Conservation (phyloP, 208 protist genomes). For the Wallacemonas sp. region DNA sequence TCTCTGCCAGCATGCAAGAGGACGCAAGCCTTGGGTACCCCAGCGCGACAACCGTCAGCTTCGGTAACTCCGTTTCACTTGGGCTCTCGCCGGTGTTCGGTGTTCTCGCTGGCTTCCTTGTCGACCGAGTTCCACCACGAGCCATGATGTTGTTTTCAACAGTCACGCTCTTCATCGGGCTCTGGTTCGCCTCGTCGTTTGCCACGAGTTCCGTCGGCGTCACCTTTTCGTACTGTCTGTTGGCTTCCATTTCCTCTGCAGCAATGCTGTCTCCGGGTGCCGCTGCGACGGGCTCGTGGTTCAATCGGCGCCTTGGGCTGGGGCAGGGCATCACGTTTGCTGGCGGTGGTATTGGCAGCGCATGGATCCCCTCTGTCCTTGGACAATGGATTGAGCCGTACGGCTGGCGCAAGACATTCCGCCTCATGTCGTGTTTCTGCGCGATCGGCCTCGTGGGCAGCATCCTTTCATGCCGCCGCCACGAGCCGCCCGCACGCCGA, state of each 20-base stretch:
- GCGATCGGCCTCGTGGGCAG: slow-evolving; percentile 68
- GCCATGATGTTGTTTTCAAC: slow-evolving; percentile 69
- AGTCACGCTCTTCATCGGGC: slow-evolving; percentile 43
- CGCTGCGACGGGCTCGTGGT: slow-evolving; percentile 73
- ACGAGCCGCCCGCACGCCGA: background rate
- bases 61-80: slow-evolving; percentile 73
- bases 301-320: slow-evolving; percentile 46
- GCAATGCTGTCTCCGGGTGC: slow-evolving; percentile 80
- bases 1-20: slow-evolving; percentile 66
- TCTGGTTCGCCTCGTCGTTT: slow-evolving; percentile 63
- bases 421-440: slow-evolving; percentile 74
- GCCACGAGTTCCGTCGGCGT: slow-evolving; percentile 55
- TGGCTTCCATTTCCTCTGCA: slow-evolving; percentile 71
- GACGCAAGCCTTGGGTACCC: slow-evolving; percentile 68
- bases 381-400: slow-evolving; percentile 65
- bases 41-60: slow-evolving; percentile 60
- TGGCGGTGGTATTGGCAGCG: slow-evolving; percentile 74
- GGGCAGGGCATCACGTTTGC: slow-evolving; percentile 79
- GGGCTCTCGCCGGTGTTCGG: slow-evolving; percentile 76
- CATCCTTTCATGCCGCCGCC: slow-evolving; percentile 57
- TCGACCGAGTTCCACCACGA: slow-evolving; percentile 69
- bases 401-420: slow-evolving; percentile 83
- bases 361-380: slow-evolving; percentile 59
- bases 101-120: slow-evolving; percentile 66
- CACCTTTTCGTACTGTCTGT: slow-evolving; percentile 67